A percentile compares a stretch with the other conserved stretches of the same genome.
Evolutionary conservation across 352 stramenopile species (phyloP).

Genomic region (Phytophthora podocarpi): DNA sequence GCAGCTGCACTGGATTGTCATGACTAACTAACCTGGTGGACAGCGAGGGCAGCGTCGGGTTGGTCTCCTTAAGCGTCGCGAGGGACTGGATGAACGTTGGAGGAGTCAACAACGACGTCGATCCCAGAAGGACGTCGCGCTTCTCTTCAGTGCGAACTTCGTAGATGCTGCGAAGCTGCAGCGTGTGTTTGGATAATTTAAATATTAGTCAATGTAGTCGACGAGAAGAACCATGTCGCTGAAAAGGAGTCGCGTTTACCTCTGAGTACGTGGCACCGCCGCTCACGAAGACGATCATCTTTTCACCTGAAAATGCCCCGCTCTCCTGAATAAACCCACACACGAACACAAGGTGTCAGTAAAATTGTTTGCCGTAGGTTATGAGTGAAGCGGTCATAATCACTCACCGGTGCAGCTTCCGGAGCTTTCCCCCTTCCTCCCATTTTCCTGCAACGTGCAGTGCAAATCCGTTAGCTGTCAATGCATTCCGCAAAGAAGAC

Average conservation of each 20-base stretch:
- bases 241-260: conserved; percentile 56
- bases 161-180: conserved; percentile 81
- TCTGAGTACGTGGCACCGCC: conserved; percentile 95
- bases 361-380: background rate
- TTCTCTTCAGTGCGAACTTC: conserved; percentile 72
- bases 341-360: background rate
- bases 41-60: conserved; percentile 11
- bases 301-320: conserved; percentile 74
- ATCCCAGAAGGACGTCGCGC: conserved; percentile 70
- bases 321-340: conserved; percentile 42
- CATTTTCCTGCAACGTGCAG: conserved; percentile 37
- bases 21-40: conserved; percentile 6
- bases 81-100: conserved; percentile 63
- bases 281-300: conserved; percentile 95
- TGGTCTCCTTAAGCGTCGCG: conserved; percentile 66
- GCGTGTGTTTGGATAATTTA: background rate
- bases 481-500: background rate
- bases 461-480: conserved; percentile 2
- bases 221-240: background rate
- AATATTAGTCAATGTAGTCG: background rate
- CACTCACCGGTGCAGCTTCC: conserved; percentile 20
- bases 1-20: background rate
- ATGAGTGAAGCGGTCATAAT: too few relatives aligned
- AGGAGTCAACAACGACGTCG: conserved; percentile 74
- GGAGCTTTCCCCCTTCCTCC: conserved; percentile 34